Evolutionary conservation across 1,284 basidiomycete species (phyloP), one percentile per base, ranked within the genome.

Genomic region (Erythrobasidium hasegawianum): DNA sequence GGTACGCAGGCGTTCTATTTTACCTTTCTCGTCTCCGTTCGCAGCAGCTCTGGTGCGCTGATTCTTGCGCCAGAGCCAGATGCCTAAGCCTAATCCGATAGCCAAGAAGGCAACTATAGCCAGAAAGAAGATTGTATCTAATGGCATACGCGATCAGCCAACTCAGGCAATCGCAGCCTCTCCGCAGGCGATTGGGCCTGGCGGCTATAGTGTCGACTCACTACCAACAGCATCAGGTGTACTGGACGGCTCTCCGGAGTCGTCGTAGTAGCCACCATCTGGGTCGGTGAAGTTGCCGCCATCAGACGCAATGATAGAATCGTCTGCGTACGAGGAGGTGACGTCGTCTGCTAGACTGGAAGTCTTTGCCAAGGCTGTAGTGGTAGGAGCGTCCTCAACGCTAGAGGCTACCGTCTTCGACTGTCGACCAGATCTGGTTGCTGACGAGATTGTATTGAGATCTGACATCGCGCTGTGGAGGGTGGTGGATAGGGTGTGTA

Each of bases 51-150:
- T 45, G 22, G 9, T 52, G 14, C 54, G 62, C 24, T 55, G 39
- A 26, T 65, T 14, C 29, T 65, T 65, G 11, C 56, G 54, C 62
- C 62, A 65, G 11, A 65, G 49, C 50, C 53, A 65, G 1, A 57
- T 18, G 20, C 62, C 62, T 5, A 65, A 41, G 8, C 62, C 62
- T 7, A 65, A 29, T 10, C 50, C 62, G 9, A 52, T 65, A 11
- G 54, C 45, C 10, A 65, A n/a, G 24, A 65, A 65, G 1, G 62
- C 62, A 26, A 65, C n/a, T 22, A 65, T 65, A 47, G 53, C 55
- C 29, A 65, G 27, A 20, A 65, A 49, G 62, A 65, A 65, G 29
- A 65, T 40, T 14, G 62, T 65, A 22, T 65, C 62, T 65, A 26
- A 53, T 8, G 26, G n/a, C n/a, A n/a, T n/a, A n/a, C n/a, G n/a